Evolutionary conservation across 306 rosid genomes (phyloP), one percentile per base, ranked within the genome.

Genomic region (Ammopiptanthus mongolicus): DNA sequence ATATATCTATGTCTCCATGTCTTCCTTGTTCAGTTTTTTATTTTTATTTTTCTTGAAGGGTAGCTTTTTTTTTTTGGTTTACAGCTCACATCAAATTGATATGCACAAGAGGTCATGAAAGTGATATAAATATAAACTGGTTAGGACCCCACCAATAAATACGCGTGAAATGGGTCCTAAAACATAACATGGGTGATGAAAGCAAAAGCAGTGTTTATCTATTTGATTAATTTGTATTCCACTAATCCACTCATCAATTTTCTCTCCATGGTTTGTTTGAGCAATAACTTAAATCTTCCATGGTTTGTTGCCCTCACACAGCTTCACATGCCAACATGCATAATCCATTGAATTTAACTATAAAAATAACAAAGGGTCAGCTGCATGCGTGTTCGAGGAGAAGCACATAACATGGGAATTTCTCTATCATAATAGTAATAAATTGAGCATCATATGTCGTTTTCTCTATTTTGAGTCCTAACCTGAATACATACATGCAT

Each of bases 101-200:
- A 75, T 77, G 83, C 58, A 83, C 73, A 83, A 77, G 63, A 83
- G 69, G 84, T 81, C 84, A 79, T 81, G 81, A 81, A 78, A 81
- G 75, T 58, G 59, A 70, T 31, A 65, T 69, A 47, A 29, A 53
- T 55, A 65, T 25, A 72, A 8, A 57, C 64, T 41, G 13, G n/a
- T 11, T 33, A 62, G 82, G 81, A 18, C 87, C 85, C 81, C 74
- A 65, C 70, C 39, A 39, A 68, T 57, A 13, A 53, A 78, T 82
- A 79, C 91, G 91, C 93, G 93, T 79, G 87, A 86, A 74, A 74
- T 71, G 91, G 93, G 89, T 19, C 86, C 91, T 48, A 75, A 14
- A 58, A 70, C 71, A 64, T 77, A 89, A 81, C 85, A 81, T 89
- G 93, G 93, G 86, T 86, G 91, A 86, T 85, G 86, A 75, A 33